phyloP scores from a whole-genome alignment of 2,329 filamentous ascomycete genomes.

The Scytalidium lignicola region DNA sequence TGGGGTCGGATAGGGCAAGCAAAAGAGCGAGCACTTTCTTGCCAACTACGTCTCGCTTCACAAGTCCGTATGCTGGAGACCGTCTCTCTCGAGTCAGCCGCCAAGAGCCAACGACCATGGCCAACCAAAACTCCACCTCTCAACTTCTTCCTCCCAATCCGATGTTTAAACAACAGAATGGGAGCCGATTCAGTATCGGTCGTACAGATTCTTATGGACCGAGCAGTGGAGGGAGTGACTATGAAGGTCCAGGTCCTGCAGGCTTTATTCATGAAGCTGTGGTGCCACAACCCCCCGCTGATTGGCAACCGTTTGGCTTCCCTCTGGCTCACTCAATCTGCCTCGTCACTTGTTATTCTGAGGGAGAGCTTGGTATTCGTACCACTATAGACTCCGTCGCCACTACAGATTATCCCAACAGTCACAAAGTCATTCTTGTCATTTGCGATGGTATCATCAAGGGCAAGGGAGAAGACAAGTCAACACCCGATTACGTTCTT shows the following conservation, averaged over 20 bases:
- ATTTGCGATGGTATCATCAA: conserved; percentile 98
- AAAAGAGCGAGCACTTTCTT: conserved; percentile 82
- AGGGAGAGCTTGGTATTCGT: conserved; percentile 86
- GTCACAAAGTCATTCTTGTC: conserved; percentile 93
- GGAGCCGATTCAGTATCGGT: conserved; percentile 61
- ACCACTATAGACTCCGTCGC: conserved; percentile 95
- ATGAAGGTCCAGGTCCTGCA: conserved; percentile 72
- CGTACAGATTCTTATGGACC: conserved; percentile 50
- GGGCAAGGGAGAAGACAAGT: conserved; percentile 79
- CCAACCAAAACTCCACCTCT: conserved; percentile 72
- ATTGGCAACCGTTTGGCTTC: conserved; percentile 97
- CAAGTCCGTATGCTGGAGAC: conserved; percentile 79
- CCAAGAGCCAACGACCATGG: conserved; percentile 81
- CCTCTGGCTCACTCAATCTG: conserved; percentile 92
- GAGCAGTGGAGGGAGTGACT: conserved; percentile 45
- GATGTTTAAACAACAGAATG: conserved; percentile 65
- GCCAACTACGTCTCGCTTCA: conserved; percentile 91
- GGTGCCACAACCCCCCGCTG: conserved; percentile 89
- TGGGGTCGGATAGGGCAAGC: conserved; percentile 61
- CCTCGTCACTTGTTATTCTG: conserved; percentile 93
- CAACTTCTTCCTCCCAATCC: conserved; percentile 65
- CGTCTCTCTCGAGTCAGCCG: conserved; percentile 42
- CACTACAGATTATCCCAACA: conserved; percentile 98
- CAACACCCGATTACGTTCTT: conserved; percentile 85
- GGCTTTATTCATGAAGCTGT: conserved; percentile 97